Base-by-base conservation (phyloP, 2,329 filamentous ascomycete genomes). In the Colletotrichum somersetense region DNA sequence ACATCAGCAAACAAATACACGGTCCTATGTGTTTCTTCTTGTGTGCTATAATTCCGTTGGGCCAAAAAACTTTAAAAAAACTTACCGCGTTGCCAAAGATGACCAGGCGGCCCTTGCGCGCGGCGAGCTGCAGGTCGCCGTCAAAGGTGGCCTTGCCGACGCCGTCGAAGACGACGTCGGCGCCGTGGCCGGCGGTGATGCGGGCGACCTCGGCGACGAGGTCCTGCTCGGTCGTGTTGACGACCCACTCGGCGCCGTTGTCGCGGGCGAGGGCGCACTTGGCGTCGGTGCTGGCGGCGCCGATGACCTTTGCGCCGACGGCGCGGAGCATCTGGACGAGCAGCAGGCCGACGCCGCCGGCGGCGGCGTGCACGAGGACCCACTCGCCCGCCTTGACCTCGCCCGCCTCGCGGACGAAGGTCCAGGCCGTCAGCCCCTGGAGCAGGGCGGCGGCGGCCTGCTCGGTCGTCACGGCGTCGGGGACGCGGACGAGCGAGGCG, bases 141-240 rank as follows among this genome's bases (percentile, higher is more conserved):
- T 97, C 93, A 83, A 96, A 97, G 0, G 95, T 97, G 61, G 88
- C 87, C 83, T 94, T 94, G 16, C 95, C 95, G 3, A 97, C 93
- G 7, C 93, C 93, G 79, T 97, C 95, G 79, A 94, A 97, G 38
- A 97, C 92, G 12, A 91, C 94, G 74, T 90, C 88, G 2, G 92
- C 91, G 10, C 95, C 95, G 72, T 90, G 83, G 0, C 92, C 92
- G 2, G 85, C 88, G 0, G 94, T 97, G 61, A 93, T 90, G 79
- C 92, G 87, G 77, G 87, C 84, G 7, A 94, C 91, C 78, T 88
- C 85, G 48, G 80, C 81, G 68, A 88, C 88, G 33, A 92, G 83
- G 73, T 88, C 85, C 59, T 91, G 90, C 42, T 83, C 81, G 55
- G 81, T 81, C 75, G 95, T 96, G 79, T 93, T 91, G 75, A 97